A percentile compares a stretch with the other conserved stretches of the same genome.
These are phyloP conservation scores for Incumbomyces lentus DNA, from an alignment of 2,329 filamentous ascomycete species.

Conservation along the genomic window DNA sequence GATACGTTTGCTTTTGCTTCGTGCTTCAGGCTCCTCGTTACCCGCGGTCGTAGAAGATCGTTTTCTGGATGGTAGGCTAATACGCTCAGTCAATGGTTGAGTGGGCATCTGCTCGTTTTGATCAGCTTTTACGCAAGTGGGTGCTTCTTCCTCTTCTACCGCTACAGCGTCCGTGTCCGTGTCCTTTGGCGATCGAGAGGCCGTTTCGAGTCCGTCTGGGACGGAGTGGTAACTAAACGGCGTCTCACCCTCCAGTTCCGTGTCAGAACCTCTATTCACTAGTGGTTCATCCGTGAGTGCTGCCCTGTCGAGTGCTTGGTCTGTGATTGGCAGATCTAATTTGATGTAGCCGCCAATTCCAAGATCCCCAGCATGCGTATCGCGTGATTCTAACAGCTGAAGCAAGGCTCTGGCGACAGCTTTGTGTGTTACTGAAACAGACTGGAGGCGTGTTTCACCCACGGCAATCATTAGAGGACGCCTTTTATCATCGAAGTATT, in stretches of 20 bases:
- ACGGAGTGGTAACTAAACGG: constrained; percentile 6
- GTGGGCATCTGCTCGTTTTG: not conserved
- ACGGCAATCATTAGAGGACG: constrained; percentile 29
- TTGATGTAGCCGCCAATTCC: constrained; percentile 32
- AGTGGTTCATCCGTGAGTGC: not conserved
- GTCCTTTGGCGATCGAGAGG: not conserved
- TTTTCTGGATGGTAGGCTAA: constrained; percentile 39
- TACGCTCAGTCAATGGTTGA: not conserved
- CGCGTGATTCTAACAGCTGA: constrained; percentile 33
- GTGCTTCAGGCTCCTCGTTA: constrained; percentile 46
- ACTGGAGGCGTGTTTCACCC: constrained; percentile 30
- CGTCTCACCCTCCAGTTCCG: not conserved
- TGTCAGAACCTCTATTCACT: not conserved
- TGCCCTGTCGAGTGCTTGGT: constrained; percentile 15
- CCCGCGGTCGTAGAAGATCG: constrained; percentile 51
- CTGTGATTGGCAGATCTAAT: constrained; percentile 31
- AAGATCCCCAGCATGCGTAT: constrained; percentile 21
- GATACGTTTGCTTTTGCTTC: constrained; percentile 50
- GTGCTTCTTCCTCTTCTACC: not conserved
- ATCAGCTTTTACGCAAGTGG: not conserved
- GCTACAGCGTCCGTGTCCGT: not conserved
- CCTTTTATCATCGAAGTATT: constrained; percentile 23
- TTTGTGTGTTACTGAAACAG: constrained; percentile 33
- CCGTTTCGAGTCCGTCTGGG: not conserved
- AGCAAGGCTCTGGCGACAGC: constrained; percentile 40